These are phyloP conservation scores for Sugiyamaella mastotermitis DNA, from an alignment of 805 yeast genomes.

Conservation along the genomic window DNA sequence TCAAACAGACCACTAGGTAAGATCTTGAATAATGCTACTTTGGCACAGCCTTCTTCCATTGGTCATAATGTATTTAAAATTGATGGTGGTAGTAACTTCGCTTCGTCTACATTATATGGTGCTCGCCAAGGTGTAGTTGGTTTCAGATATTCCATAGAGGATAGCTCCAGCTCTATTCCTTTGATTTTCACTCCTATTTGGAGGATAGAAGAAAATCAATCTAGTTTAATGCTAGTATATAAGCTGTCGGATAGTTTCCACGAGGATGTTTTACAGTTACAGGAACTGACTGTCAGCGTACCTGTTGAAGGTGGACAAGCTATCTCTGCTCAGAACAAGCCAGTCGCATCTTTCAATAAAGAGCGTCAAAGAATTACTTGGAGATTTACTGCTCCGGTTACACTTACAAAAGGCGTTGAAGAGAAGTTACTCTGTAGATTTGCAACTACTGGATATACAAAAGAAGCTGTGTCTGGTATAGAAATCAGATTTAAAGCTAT, in stretches of 20 bases:
- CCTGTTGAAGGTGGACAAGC: constrained; percentile 53
- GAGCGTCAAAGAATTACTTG: constrained; percentile 84
- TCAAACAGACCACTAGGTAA: constrained; percentile 27
- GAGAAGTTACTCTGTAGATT: constrained; percentile 82
- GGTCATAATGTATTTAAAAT: constrained; percentile 19
- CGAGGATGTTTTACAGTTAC: constrained; percentile 32
- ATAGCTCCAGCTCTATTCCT: constrained; percentile 41
- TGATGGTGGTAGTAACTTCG: constrained; percentile 9
- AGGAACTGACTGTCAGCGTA: constrained; percentile 58
- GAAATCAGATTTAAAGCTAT: constrained; percentile 38
- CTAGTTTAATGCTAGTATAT: constrained; percentile 74
- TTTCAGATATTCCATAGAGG: constrained; percentile 58
- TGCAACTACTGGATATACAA: constrained; percentile 62
- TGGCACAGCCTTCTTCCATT: constrained; percentile 39
- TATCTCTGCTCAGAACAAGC: constrained; percentile 78
- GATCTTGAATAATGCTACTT: constrained; percentile 47
- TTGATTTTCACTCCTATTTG: constrained; percentile 73
- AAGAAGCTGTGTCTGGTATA: constrained; percentile 71
- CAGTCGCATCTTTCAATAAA: constrained; percentile 84
- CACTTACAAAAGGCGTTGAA: constrained; percentile 38
- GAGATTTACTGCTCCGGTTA: constrained; percentile 46
- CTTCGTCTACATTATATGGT: constrained; percentile 9
- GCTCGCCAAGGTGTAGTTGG: constrained; percentile 51
- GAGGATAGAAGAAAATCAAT: constrained; percentile 81
- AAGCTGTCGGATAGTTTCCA: constrained; percentile 47